Conservation (phyloP, 2,329 filamentous ascomycete species). For the Trichoderma pleuroti region DNA sequence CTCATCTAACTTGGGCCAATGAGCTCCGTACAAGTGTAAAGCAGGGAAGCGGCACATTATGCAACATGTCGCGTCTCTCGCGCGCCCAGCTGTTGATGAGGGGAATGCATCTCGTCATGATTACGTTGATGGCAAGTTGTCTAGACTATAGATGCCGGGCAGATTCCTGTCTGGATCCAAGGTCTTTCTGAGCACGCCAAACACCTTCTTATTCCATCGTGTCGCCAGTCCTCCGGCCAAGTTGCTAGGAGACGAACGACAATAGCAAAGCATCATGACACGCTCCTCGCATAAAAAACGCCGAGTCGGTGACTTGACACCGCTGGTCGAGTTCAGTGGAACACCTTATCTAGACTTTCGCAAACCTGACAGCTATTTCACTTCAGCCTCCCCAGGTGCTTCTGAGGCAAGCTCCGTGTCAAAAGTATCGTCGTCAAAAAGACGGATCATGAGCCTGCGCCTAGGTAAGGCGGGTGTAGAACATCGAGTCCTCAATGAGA, state of each 20-base stretch:
- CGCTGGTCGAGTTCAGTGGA: neutral
- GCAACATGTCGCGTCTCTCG: neutral
- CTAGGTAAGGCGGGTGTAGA: neutral
- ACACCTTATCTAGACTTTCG: neutral
- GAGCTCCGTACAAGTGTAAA: neutral
- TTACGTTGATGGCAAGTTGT: neutral
- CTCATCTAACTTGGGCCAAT: neutral
- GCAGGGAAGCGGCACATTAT: neutral
- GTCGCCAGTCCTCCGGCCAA: neutral
- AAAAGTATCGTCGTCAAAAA: neutral
- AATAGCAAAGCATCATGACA: neutral
- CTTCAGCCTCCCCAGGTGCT: neutral
- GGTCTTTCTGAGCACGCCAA: neutral
- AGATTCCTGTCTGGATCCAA: neutral
- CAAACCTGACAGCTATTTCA: neutral
- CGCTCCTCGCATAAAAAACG: neutral
- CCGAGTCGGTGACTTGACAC: neutral
- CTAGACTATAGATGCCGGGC: neutral
- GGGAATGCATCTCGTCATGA: neutral
- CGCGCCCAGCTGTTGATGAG: neutral
- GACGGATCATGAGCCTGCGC: neutral
- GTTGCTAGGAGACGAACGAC: neutral
- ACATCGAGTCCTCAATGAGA: neutral
- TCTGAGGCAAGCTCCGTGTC: neutral
- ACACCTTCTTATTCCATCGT: neutral